Evolutionary conservation across 2,329 filamentous ascomycete species (phyloP), one percentile per base, ranked within the genome.

Genomic region (Nannizzia gypsea): DNA sequence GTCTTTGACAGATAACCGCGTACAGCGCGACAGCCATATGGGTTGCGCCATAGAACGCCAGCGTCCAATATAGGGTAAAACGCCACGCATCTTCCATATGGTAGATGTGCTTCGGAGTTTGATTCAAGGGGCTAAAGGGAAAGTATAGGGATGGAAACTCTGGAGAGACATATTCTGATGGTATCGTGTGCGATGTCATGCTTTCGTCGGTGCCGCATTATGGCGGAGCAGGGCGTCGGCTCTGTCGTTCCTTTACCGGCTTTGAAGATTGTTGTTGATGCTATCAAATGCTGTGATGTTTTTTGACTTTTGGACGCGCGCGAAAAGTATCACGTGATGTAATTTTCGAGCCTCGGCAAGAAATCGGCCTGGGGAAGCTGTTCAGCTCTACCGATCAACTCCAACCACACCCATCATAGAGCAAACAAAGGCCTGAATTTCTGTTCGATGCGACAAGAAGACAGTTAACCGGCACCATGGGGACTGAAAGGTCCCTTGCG

Each of bases 11-110:
- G 48, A 83, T 76, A 65, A 90, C 79, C 2, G 89, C 89, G 69
- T 89, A 87, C 11, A 80, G 75, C 0, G 87, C 84, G 1, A 87
- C 88, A 36, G 84, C 80, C 17, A 91, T 68, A 71, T 96, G 89
- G 63, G 91, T 88, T 20, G 83, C 78, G 36, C 82, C 84, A 67
- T 88, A 92, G 65, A 90, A 82, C 31, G 95, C 83, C 40, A 95
- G 74, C 0, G 90, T 95, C 90, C 90, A 96, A 69, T 86, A 81
- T 15, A 93, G 75, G 0, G 90, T 96, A 72, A 93, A 96, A 64
- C 87, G 86, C 86, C 89, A 92, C 59, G 95, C 88, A 69, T 95
- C 89, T 62, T 74, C 71, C 2, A 89, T 79, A 68, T 87, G 80
- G 76, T 89, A 92, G 66, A 96, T 84, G 67, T 85, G 86, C 63